Conservation (phyloP, 805 yeast species). For the Komagataella ulmi region DNA sequence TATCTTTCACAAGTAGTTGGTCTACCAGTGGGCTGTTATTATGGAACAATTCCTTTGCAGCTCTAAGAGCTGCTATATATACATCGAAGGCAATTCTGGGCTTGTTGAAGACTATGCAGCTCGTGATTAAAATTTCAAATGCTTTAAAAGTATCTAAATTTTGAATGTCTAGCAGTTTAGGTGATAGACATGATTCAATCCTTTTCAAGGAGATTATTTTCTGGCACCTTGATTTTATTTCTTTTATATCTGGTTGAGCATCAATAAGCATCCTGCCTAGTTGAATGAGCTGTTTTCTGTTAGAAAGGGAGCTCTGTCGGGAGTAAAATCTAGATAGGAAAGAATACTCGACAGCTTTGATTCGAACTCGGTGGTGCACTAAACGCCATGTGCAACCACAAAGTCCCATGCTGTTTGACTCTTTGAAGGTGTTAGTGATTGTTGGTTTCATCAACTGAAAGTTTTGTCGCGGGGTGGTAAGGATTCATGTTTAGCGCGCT, state of each 20-base stretch:
- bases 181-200: background rate
- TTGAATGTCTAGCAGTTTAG: background rate
- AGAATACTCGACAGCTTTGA: background rate
- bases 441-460: background rate
- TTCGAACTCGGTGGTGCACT: background rate
- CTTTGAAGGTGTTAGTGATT: background rate
- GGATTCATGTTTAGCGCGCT: slow-evolving; percentile 6
- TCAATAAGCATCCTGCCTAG: background rate
- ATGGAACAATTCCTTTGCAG: background rate
- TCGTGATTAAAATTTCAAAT: background rate
- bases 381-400: background rate
- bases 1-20: background rate
- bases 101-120: background rate
- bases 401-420: background rate
- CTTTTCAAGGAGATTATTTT: background rate
- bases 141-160: background rate
- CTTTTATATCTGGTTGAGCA: background rate
- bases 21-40: background rate
- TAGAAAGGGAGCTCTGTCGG: background rate
- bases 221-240: background rate
- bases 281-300: background rate
- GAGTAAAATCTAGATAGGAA: background rate
- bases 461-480: background rate
- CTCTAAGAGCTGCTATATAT: background rate
- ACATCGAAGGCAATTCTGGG: background rate